Base-by-base conservation (phyloP, 805 yeast genomes). In the Cyberlindnera sargentensis region DNA sequence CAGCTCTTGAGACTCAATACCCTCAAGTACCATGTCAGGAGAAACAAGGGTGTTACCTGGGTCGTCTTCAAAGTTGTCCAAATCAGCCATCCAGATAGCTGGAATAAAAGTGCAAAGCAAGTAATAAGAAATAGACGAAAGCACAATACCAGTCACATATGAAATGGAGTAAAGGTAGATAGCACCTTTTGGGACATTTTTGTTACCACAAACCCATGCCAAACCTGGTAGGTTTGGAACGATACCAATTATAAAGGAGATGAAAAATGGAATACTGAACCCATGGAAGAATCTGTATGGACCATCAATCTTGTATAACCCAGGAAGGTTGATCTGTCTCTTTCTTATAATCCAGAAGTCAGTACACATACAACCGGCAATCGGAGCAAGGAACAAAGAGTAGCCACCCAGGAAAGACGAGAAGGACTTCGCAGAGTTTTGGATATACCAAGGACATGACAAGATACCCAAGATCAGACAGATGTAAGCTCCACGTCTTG, bases 321-420 rank as follows among this genome's bases (percentile, higher is more conserved):
- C 88, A 39, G 75, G 71, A 39, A 86, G 61, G 46, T 72, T 65
- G 45, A 86, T 57, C 58, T 68, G 69, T 35, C 93, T 91, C 56
- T 86, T 75, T 62, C 89, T 76, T 31, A 88, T 74, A 54, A 82
- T 70, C 62, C 68, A 80, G 63, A 81, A 84, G 61, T 66, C 71
- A 1, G 61, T 50, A 50, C 75, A 70, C 46, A 80, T 72, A 34
- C 80, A 79, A 47, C 95, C 95, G 15, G 88, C 84, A 55, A 86
- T 82, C 34, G 90, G 75, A 2, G 89, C 83, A 43, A 86, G 67
- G 72, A 86, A 86, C 36, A 85, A 81, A 1, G 91, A 71, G 60
- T 84, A 86, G 0, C 93, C 90, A 32, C 84, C 75, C 40, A 86
- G 65, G 53, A 84, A 85, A 10, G 84, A 78, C 23, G 89, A 79